These are phyloP conservation scores for Clonostachys rosea DNA, from an alignment of 2,329 filamentous ascomycete species.

Conservation along the genomic window DNA sequence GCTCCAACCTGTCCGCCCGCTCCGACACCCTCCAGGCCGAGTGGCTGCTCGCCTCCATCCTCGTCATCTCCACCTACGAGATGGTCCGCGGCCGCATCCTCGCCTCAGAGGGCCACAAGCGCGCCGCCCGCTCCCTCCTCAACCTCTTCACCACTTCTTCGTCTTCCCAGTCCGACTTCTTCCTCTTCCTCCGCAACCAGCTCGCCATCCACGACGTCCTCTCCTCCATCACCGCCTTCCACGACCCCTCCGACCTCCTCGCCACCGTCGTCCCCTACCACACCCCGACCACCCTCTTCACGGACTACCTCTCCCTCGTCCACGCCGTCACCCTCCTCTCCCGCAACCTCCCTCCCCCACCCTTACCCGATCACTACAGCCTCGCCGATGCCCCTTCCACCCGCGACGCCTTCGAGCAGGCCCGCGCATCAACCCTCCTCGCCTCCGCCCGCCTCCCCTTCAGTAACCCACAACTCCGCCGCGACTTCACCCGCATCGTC, in stretches of 20 bases:
- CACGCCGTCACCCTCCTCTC: background rate
- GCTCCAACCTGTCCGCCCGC: background rate
- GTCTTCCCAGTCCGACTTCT: background rate
- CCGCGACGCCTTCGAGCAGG: background rate
- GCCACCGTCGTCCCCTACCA: too few species aligned
- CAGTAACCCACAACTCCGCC: background rate
- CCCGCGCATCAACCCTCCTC: background rate
- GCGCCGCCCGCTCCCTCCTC: too few species aligned
- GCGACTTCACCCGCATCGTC: background rate
- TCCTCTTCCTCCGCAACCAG: slow-evolving; percentile 5
- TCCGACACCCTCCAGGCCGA: slow-evolving; percentile 1
- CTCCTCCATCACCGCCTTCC: slow-evolving; percentile 4
- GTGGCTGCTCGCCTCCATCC: slow-evolving; percentile 6
- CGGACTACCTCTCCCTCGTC: background rate
- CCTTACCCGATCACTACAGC: too few species aligned
- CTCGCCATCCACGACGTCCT: slow-evolving; percentile 7
- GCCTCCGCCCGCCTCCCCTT: background rate
- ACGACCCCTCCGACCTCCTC: background rate
- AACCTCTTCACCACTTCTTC: too few species aligned
- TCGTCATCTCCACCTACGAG: slow-evolving; percentile 7
- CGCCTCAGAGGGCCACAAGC: slow-evolving; percentile 1
- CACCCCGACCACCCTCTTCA: background rate
- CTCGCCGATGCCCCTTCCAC: background rate
- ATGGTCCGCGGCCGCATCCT: slow-evolving; percentile 4
- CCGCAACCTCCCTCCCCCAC: background rate